Evolutionary conservation across 768 basidiomycete genomes (phyloP).

Genomic region (Lactifluus hygrophoroides): DNA sequence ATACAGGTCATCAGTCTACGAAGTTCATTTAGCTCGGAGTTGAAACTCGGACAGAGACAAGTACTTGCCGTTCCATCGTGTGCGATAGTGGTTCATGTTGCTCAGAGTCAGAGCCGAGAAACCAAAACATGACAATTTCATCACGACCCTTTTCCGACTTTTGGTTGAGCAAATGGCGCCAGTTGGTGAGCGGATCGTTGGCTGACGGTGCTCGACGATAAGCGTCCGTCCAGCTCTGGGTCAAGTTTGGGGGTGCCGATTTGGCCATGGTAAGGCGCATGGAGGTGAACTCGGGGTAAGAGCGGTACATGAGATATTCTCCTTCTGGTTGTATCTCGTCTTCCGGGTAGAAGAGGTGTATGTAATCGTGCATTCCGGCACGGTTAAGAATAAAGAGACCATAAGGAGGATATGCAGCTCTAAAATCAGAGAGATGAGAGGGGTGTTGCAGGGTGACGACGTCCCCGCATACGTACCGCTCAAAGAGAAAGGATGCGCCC

Average conservation of each 20-base stretch:
- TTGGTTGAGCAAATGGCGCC: slow-evolving; percentile 34
- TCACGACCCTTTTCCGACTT: slow-evolving; percentile 47
- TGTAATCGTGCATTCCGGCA: slow-evolving; percentile 70
- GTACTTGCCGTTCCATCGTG: slow-evolving; percentile 54
- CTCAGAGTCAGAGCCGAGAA: slow-evolving; percentile 47
- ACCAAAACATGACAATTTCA: slow-evolving; percentile 67
- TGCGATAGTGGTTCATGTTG: slow-evolving; percentile 64
- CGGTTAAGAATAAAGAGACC: slow-evolving; percentile 82
- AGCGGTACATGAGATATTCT: slow-evolving; percentile 63
- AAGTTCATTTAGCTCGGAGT: background rate
- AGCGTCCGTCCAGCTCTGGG: slow-evolving; percentile 22
- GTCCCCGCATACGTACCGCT: slow-evolving; percentile 50
- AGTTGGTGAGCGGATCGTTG: slow-evolving; percentile 34
- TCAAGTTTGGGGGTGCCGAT: slow-evolving; percentile 21
- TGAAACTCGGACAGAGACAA: background rate
- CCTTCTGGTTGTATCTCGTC: slow-evolving; percentile 59
- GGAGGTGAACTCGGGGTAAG: slow-evolving; percentile 59
- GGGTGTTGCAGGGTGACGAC: background rate
- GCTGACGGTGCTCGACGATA: slow-evolving; percentile 17
- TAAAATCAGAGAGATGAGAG: slow-evolving; percentile 26
- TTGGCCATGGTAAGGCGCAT: slow-evolving; percentile 27
- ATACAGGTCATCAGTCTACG: slow-evolving; percentile 44
- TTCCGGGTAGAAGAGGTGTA: slow-evolving; percentile 67
- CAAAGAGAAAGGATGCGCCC: slow-evolving; percentile 86
- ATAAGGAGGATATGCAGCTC: slow-evolving; percentile 71